Percentiles rank a stretch among this genome's conserved stretches.
Evolutionary conservation across 129 eudicot genomes (phyloP).

Genomic region (Scalesia atractyloides): DNA sequence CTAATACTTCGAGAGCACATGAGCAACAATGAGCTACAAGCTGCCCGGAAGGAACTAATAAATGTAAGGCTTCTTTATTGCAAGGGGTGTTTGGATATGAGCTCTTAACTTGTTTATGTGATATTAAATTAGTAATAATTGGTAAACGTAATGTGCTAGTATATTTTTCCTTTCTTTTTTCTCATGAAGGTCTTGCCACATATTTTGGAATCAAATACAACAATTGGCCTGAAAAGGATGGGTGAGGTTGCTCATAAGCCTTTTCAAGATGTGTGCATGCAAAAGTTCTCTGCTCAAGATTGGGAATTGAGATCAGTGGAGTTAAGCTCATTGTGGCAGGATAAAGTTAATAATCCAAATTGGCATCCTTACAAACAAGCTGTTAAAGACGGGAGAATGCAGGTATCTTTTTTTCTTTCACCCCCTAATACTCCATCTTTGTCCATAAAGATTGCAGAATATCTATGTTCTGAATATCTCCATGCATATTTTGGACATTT

Average conservation of each 20-base stretch:
- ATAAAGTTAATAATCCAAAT: conserved; percentile 52
- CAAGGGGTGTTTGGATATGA: neutral
- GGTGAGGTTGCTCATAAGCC: conserved; percentile 66
- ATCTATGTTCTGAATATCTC: neutral
- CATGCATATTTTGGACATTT: neutral
- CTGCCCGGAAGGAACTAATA: conserved; percentile 68
- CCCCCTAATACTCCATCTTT: neutral
- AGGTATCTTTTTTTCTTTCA: conserved; percentile 34
- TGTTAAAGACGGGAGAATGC: conserved; percentile 42
- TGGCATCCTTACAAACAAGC: conserved; percentile 63
- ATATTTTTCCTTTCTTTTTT: neutral
- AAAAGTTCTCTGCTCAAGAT: conserved; percentile 43
- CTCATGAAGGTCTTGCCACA: conserved; percentile 41
- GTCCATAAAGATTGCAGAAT: conserved; percentile 9
- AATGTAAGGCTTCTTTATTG: conserved; percentile 38
- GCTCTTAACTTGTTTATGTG: neutral
- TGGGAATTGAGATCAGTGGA: conserved; percentile 54
- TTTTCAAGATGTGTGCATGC: conserved; percentile 59
- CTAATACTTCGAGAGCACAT: conserved; percentile 61
- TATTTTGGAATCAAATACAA: conserved; percentile 30
- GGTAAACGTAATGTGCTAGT: neutral
- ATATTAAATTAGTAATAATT: neutral
- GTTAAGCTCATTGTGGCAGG: conserved; percentile 61
- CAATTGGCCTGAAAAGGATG: conserved; percentile 60
- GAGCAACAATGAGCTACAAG: conserved; percentile 65